These are phyloP conservation scores for Aspergillus cejpii DNA, from an alignment of 2,329 filamentous ascomycete genomes.

Conservation along the genomic window DNA sequence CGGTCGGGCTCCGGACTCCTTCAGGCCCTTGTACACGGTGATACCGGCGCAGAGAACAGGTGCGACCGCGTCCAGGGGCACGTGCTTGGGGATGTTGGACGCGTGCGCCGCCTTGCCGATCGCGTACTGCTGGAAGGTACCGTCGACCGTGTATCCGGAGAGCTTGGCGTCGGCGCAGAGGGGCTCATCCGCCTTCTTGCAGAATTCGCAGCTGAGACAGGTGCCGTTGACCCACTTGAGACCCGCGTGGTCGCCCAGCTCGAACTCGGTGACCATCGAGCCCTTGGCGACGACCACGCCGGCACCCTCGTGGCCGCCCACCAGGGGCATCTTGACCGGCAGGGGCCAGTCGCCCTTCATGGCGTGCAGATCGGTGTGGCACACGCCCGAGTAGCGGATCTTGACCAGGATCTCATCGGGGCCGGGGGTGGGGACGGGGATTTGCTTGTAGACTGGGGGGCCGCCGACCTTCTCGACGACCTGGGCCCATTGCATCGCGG, in stretches of 20 bases:
- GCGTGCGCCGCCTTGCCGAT: conserved; percentile 14
- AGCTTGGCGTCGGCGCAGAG: conserved; percentile 13
- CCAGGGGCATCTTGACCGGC: conserved; percentile 2
- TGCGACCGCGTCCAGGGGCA: conserved; percentile 14
- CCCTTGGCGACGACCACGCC: conserved; percentile 38
- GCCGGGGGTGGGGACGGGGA: conserved; percentile 44
- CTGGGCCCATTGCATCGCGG: conserved; percentile 80
- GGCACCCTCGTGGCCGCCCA: conserved; percentile 42
- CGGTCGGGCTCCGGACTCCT: conserved; percentile 29
- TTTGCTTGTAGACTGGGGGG: conserved; percentile 49
- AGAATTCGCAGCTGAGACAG: conserved; percentile 18
- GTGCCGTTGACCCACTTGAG: conserved; percentile 17
- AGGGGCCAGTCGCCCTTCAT: conserved; percentile 6
- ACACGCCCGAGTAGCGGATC: conserved; percentile 10
- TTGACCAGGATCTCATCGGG: conserved; percentile 10
- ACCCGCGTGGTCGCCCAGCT: conserved; percentile 21
- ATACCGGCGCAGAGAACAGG: conserved; percentile 21
- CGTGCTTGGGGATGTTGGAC: conserved; percentile 15
- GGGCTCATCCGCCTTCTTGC: conserved; percentile 13
- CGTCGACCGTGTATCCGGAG: conserved; percentile 15
- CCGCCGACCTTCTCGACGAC: conserved; percentile 75
- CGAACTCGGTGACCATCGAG: conserved; percentile 12
- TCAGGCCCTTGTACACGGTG: conserved; percentile 20
- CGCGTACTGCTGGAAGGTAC: conserved; percentile 19
- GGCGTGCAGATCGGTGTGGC: conserved; percentile 7